Evolutionary conservation across 2,329 filamentous ascomycete genomes (phyloP), one percentile per base, ranked within the genome.

Genomic region (Hypoxylon sp.): DNA sequence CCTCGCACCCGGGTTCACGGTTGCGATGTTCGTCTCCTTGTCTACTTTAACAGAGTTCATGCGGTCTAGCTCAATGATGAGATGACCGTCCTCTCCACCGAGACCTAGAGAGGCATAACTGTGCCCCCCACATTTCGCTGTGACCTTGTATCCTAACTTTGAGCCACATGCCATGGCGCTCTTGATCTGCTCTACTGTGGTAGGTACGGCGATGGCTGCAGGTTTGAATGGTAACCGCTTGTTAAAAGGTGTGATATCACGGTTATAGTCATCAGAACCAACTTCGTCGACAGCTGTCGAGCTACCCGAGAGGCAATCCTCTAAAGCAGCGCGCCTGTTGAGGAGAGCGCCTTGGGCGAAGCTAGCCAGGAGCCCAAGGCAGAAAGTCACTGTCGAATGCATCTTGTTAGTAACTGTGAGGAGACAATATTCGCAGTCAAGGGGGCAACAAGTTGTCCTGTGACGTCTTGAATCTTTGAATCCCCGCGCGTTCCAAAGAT

Each of bases 71-170:
- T 82, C 77, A 55, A 85, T 79, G 53, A 84, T 78, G 63, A 84
- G 77, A 58, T 78, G 77, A 1, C 82, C 83, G 58, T 84, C 77
- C 63, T 81, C 78, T 8, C 82, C 82, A 37, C 81, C 81, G 6
- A 81, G 77, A 54, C 80, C 81, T 65, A 78, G 80, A 9, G 79
- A 81, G 19, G 80, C 81, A 70, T 84, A 85, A 4, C 81, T 83
- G 69, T 85, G 83, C n/a, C 83, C 83, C 32, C 83, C 83, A 34
- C 78, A 77, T 67, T 81, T 81, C 16, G 82, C 79, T 27, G 81
- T 81, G 2, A 84, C 81, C 70, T 82, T 82, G 56, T 82, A 74
- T 7, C 74, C 74, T 21, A 76, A 71, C 61, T 78, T 67, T n/a
- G 71, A 71, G 37, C 81, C 82, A 69, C 82, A 84, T 21, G 77